These are phyloP conservation scores for Tylopilus cervinicoccineus DNA, from an alignment of 768 basidiomycete genomes.

Conservation along the genomic window DNA sequence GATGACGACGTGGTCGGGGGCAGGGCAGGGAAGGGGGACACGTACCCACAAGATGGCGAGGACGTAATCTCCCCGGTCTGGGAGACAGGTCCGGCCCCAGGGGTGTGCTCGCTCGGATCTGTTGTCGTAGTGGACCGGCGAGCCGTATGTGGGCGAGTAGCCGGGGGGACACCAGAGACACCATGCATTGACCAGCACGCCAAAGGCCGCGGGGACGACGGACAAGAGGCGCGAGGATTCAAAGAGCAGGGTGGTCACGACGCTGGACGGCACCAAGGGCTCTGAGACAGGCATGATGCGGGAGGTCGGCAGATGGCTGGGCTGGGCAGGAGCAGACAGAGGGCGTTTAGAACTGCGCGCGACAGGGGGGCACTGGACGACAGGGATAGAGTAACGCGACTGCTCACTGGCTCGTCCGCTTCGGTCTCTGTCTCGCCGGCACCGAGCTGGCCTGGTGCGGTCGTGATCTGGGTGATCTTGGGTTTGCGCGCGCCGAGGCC, in stretches of 20 bases:
- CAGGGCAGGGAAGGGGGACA: constrained; percentile 1
- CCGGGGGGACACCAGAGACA: constrained; percentile 46
- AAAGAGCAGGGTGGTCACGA: constrained; percentile 59
- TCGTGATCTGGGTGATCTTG: constrained; percentile 52
- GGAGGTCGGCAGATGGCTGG: constrained; percentile 64
- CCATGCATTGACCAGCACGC: constrained; percentile 60
- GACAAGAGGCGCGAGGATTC: constrained; percentile 67
- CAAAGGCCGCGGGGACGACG: constrained; percentile 68
- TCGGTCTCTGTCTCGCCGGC: constrained; percentile 81
- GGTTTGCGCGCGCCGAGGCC: constrained; percentile 32
- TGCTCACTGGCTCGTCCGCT: constrained; percentile 66
- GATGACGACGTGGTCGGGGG: not conserved
- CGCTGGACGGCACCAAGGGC: constrained; percentile 46
- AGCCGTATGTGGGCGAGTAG: constrained; percentile 6
- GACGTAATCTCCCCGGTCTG: constrained; percentile 59
- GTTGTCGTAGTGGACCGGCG: constrained; percentile 1
- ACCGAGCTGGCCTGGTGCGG: constrained; percentile 52
- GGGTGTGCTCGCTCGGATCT: not conserved
- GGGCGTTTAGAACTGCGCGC: constrained; percentile 8
- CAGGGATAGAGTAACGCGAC: constrained; percentile 1
- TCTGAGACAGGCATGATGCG: constrained; percentile 52
- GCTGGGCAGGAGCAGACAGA: constrained; percentile 33
- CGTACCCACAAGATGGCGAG: constrained; percentile 72
- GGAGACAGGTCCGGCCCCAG: constrained; percentile 36
- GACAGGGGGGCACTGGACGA: not conserved